Evolutionary conservation across 192 early-diverging fungal species (phyloP).

Genomic region (Umbelopsis sp.): DNA sequence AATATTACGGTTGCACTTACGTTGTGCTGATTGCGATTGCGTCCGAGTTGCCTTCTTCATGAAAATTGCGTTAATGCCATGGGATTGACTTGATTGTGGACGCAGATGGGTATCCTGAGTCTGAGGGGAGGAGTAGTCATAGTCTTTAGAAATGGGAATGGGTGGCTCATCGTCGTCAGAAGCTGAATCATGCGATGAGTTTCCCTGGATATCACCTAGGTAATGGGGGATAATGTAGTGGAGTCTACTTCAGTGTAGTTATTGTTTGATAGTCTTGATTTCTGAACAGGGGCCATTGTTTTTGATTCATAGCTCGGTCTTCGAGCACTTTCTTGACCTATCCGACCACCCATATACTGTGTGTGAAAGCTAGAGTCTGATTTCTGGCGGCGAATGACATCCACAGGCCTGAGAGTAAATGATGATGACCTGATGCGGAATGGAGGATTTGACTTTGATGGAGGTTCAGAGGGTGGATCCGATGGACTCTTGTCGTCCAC

Average conservation of each 20-base stretch:
- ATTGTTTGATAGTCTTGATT: not conserved
- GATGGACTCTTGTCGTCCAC: not conserved
- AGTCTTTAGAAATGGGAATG: not conserved
- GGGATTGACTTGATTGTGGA: not conserved
- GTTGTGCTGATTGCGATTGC: constrained; percentile 4
- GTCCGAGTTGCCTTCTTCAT: constrained; percentile 1
- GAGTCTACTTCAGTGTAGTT: not conserved
- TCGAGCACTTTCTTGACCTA: constrained; percentile 13
- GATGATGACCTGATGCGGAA: constrained; percentile 9
- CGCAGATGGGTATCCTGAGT: no score
- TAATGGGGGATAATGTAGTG: not conserved
- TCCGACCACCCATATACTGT: not conserved
- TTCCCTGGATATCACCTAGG: not conserved
- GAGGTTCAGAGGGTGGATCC: not conserved
- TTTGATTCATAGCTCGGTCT: constrained; percentile 16
- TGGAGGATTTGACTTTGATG: not conserved
- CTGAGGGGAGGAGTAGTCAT: not conserved
- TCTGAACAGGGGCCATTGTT: not conserved
- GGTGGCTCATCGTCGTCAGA: constrained; percentile 10
- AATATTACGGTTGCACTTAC: not conserved
- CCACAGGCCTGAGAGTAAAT: constrained; percentile 5
- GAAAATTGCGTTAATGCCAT: not conserved
- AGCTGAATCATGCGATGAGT: constrained; percentile 12
- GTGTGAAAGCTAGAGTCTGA: constrained; percentile 17
- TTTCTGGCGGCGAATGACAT: constrained; percentile 18